Evolutionary conservation across 768 basidiomycete species (phyloP).

Genomic region (Suillus plorans): DNA sequence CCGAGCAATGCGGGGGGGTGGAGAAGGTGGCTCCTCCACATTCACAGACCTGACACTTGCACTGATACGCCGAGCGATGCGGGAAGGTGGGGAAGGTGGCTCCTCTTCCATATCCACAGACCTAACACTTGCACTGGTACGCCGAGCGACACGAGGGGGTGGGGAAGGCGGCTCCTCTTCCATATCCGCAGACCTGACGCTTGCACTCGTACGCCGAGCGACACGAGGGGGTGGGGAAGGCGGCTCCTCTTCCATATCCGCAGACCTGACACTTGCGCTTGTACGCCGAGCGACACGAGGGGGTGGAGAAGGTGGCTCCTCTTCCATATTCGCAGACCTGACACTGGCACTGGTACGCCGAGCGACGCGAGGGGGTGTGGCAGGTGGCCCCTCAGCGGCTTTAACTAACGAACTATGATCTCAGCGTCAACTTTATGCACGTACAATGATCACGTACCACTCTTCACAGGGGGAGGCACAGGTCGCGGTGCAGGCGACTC

Average conservation of each 20-base stretch:
- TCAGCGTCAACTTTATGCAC: constrained; percentile 7
- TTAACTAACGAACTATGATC: background rate
- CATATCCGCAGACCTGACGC: constrained; percentile 7
- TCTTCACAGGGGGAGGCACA: constrained; percentile 30
- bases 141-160: constrained; percentile 20
- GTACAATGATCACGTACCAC: constrained; percentile 17
- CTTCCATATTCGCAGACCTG: background rate
- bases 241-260: background rate
- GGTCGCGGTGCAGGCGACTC: constrained; percentile 31
- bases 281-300: constrained; percentile 18
- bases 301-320: background rate
- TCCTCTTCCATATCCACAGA: constrained; percentile 6
- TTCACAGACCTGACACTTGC: constrained; percentile 10
- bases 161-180: constrained; percentile 14
- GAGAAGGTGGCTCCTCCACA: background rate
- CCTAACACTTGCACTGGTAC: constrained; percentile 19
- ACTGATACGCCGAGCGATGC: constrained; percentile 22
- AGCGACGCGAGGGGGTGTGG: constrained; percentile 9
- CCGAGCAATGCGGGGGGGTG: constrained; percentile 14
- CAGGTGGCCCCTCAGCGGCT: constrained; percentile 13
- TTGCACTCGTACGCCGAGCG: constrained; percentile 24
- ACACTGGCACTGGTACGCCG: constrained; percentile 23
- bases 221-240: constrained; percentile 1
- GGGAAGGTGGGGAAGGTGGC: constrained; percentile 19
- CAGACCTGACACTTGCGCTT: constrained; percentile 18